These are phyloP conservation scores for Podospora anserina DNA, from an alignment of 495 filamentous ascomycete species.

Conservation along the genomic window DNA sequence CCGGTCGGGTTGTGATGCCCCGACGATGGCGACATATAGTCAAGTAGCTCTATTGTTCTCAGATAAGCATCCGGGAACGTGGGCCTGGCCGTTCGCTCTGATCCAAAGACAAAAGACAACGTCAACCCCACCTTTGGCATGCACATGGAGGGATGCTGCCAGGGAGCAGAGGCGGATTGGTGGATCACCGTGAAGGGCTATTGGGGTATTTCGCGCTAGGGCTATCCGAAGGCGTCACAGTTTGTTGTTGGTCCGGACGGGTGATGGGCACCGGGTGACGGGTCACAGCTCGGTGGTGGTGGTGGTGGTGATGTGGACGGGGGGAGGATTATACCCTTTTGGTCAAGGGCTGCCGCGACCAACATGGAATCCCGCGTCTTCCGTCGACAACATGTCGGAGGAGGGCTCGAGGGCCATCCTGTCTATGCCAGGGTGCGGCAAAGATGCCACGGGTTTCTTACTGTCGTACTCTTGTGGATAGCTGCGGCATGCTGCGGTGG, in stretches of 20 bases:
- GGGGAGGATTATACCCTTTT: slow-evolving; percentile 5
- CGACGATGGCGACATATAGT: slow-evolving; percentile 18
- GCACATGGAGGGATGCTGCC: neutral
- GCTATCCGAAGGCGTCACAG: slow-evolving; percentile 5
- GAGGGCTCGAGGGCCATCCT: neutral
- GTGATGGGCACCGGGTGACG: slow-evolving; percentile 1
- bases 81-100: neutral
- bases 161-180: neutral
- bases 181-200: neutral
- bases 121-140: slow-evolving; percentile 6
- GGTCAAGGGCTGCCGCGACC: neutral
- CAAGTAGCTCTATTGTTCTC: neutral
- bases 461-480: too few species aligned
- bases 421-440: slow-evolving; percentile 4
- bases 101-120: neutral
- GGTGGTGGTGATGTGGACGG: neutral
- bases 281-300: neutral
- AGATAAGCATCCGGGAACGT: neutral
- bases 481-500: too few species aligned
- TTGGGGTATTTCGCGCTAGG: slow-evolving; percentile 1
- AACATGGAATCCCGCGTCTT: slow-evolving; percentile 7
- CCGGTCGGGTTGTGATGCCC: slow-evolving; percentile 26
- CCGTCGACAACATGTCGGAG: slow-evolving; percentile 5
- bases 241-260: slow-evolving; percentile 3
- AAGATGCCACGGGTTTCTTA: neutral